Evolutionary conservation across 2,329 filamentous ascomycete genomes (phyloP).

Genomic region (Fusarium annulatum): DNA sequence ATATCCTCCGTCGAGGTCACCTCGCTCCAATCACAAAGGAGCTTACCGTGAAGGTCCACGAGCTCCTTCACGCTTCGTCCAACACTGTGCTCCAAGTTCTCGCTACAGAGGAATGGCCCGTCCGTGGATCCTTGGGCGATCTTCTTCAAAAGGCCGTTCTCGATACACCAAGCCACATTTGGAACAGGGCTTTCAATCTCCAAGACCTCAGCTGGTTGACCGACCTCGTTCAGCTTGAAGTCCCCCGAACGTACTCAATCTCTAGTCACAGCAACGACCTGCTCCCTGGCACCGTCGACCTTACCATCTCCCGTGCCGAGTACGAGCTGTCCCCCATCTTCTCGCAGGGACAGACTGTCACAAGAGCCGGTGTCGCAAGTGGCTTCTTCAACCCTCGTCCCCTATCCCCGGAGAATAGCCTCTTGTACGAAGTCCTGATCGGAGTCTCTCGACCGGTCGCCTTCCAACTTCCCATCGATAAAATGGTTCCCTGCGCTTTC

Average conservation of each 20-base stretch:
- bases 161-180: slow-evolving; percentile 60
- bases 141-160: slow-evolving; percentile 60
- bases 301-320: slow-evolving; percentile 63
- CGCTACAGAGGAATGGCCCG: slow-evolving; percentile 62
- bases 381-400: slow-evolving; percentile 62
- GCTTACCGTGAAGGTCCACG: slow-evolving; percentile 60
- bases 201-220: slow-evolving; percentile 58
- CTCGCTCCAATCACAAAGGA: slow-evolving; percentile 64
- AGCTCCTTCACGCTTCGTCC: slow-evolving; percentile 61
- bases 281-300: slow-evolving; percentile 61
- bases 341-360: slow-evolving; percentile 46
- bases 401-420: slow-evolving; percentile 50
- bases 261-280: slow-evolving; percentile 62
- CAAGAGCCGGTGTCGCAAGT: slow-evolving; percentile 61
- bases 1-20: slow-evolving; percentile 63
- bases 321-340: slow-evolving; percentile 60
- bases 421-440: slow-evolving; percentile 60
- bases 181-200: slow-evolving; percentile 62
- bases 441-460: slow-evolving; percentile 63
- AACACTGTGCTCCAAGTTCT: slow-evolving; percentile 61
- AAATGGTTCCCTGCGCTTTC: slow-evolving; percentile 61
- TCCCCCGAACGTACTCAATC: slow-evolving; percentile 65
- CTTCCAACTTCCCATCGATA: slow-evolving; percentile 63
- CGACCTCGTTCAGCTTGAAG: slow-evolving; percentile 60
- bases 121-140: slow-evolving; percentile 62